A percentile compares a stretch with the other conserved stretches of the same genome.
Conservation (phyloP, 768 basidiomycete species). For the Cystobasidium onofrii region DNA sequence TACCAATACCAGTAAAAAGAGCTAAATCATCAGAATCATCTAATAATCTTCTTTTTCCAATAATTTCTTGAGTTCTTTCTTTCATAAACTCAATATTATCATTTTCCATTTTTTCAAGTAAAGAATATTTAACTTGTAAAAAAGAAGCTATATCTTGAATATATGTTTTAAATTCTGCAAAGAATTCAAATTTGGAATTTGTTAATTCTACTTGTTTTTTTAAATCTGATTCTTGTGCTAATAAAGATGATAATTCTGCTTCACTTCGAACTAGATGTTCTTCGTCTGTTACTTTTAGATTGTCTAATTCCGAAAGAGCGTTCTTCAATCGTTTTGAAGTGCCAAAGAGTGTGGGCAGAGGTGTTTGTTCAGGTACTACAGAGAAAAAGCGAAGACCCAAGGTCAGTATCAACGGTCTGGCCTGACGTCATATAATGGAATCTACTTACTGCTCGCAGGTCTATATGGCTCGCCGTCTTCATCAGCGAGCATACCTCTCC, state of each 20-base stretch:
- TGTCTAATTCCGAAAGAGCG: constrained; percentile 42
- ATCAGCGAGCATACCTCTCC: constrained; percentile 33
- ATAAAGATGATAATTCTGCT: constrained; percentile 44
- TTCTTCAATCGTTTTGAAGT: constrained; percentile 45
- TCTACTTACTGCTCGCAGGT: constrained; percentile 46
- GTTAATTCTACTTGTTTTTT: constrained; percentile 46
- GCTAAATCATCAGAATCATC: constrained; percentile 42
- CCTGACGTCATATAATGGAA: no score
- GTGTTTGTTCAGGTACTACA: constrained; percentile 46
- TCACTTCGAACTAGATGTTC: constrained; percentile 42
- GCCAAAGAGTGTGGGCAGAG: constrained; percentile 45
- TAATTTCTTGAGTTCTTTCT: constrained; percentile 38
- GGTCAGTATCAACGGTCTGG: no score
- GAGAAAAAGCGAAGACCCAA: no score
- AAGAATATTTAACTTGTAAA: constrained; percentile 49
- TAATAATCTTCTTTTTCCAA: constrained; percentile 36
- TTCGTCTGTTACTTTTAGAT: constrained; percentile 41
- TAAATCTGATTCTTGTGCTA: constrained; percentile 47
- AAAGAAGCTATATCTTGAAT: constrained; percentile 48
- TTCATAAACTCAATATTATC: constrained; percentile 41
- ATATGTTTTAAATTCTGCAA: constrained; percentile 47
- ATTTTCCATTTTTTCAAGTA: constrained; percentile 47
- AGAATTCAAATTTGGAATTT: constrained; percentile 49
- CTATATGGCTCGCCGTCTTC: constrained; percentile 42
- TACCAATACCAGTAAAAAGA: constrained; percentile 39